phyloP scores from a whole-genome alignment of 192 early-diverging fungal species.

The Coemansia sp. region DNA sequence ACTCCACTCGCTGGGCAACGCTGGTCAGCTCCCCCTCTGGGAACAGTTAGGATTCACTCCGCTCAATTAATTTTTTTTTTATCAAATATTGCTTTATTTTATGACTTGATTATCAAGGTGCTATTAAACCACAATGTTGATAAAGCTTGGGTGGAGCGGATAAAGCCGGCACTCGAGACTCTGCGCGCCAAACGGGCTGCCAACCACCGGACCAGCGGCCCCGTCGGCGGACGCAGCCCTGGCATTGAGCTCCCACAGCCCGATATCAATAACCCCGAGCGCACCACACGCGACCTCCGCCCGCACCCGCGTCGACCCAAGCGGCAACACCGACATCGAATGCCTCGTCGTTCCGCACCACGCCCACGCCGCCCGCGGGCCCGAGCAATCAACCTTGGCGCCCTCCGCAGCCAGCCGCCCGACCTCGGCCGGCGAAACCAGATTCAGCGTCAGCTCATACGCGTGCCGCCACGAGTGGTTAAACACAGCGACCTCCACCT shows the following conservation, averaged over 20 bases:
- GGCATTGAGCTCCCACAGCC: constrained; percentile 33
- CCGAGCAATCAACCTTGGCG: constrained; percentile 22
- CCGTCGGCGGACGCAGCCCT: constrained; percentile 1
- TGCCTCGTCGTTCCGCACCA: constrained; percentile 31
- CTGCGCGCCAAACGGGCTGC: constrained; percentile 1
- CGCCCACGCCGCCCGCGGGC: constrained; percentile 38
- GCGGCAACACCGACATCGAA: constrained; percentile 8
- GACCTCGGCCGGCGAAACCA: constrained; percentile 41
- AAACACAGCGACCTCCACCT: constrained; percentile 21
- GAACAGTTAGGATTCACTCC: constrained; percentile 13
- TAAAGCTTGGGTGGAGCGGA: constrained; percentile 32
- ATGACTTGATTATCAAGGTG: no score
- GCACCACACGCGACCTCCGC: constrained; percentile 20
- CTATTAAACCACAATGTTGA: constrained; percentile 7
- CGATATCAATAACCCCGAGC: constrained; percentile 36
- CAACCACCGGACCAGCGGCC: no score
- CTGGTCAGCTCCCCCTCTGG: constrained; percentile 10
- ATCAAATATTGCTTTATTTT: no score
- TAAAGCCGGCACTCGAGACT: constrained; percentile 21
- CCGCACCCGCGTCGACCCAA: constrained; percentile 3
- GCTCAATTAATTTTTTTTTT: background rate
- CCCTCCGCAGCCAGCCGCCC: constrained; percentile 1
- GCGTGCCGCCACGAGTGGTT: constrained; percentile 51
- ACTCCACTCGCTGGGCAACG: constrained; percentile 14
- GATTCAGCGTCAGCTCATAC: constrained; percentile 21